Evolutionary conservation across 306 rosid genomes (phyloP).

Genomic region (Dalbergia oliveri): DNA sequence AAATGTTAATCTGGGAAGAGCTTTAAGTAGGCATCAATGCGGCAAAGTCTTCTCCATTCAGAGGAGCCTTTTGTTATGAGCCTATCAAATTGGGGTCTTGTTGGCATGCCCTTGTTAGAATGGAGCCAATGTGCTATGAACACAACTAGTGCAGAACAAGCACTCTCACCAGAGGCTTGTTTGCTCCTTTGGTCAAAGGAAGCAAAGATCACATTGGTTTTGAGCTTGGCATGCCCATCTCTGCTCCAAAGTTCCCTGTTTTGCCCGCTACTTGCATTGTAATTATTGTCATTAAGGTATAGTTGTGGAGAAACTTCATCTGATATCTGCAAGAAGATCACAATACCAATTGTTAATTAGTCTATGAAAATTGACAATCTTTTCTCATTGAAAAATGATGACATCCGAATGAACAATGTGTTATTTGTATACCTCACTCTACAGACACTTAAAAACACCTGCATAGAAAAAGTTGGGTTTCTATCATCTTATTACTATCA

Average conservation of each 20-base stretch:
- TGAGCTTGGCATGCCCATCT: conserved; percentile 69
- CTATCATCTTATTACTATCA: too few relatives aligned
- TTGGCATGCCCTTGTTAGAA: conserved; percentile 57
- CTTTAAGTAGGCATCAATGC: conserved; percentile 45
- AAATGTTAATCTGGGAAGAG: conserved; percentile 76
- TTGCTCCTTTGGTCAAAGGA: conserved; percentile 82
- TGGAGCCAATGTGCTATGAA: conserved; percentile 79
- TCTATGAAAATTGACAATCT: not conserved
- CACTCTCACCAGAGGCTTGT: conserved; percentile 73
- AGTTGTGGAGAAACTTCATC: conserved; percentile 16
- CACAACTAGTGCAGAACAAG: conserved; percentile 73
- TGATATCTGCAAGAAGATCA: conserved; percentile 48
- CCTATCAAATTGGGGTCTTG: conserved; percentile 59
- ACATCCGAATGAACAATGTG: too few relatives aligned
- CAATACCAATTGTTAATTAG: not conserved
- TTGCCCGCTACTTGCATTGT: conserved; percentile 51
- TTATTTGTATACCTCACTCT: too few relatives aligned
- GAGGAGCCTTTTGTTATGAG: conserved; percentile 76
- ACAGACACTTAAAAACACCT: too few relatives aligned
- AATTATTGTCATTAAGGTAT: conserved; percentile 9
- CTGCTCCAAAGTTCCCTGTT: conserved; percentile 62
- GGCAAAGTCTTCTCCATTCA: conserved; percentile 76
- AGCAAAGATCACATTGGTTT: conserved; percentile 67
- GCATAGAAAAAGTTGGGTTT: too few relatives aligned
- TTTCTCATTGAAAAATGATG: too few relatives aligned